Base-by-base conservation (phyloP, 768 basidiomycete genomes). In the Galerina sulciceps region DNA sequence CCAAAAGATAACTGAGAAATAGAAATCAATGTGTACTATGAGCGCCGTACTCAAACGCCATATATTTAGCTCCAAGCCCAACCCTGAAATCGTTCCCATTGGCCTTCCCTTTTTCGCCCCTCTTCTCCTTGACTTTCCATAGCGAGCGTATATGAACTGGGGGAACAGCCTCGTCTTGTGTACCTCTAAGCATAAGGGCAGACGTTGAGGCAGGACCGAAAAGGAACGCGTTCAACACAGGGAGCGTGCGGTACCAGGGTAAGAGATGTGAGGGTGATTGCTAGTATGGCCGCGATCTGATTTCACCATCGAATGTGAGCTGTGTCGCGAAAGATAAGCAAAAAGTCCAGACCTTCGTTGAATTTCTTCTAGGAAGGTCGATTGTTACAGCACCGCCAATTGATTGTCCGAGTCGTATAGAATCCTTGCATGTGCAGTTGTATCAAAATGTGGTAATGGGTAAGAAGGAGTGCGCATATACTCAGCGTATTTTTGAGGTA, bases 351-450 rank as follows among this genome's bases (percentile, higher is more conserved):
- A 89, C 92, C 66, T 88, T 84, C n/a, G 82, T 73, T 1, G 89
- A 83, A 69, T 95, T 96, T 26, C 82, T 80, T 60, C 88, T 88
- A 0, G 92, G 91, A 18, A 96, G 87, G 73, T 95, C 90, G 46
- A 98, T 90, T 11, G 91, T 83, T 4, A 98, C 95, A 0, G 95
- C 96, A 34, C 96, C 96, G 14, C 96, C 96, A 40, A 96, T 93
- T 10, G 87, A 91, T 69, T 93, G 90, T 1, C 93, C n/a, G n/a
- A n/a, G n/a, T n/a, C 91, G 63, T 91, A 94, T 0, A 94, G 70
- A 54, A 93, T 79, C 89, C 89, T 3, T 35, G 44, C 22, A 22
- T 47, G 37, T 4, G n/a, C n/a, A n/a, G n/a, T n/a, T 35, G 36
- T 50, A 31, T 35, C 17, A 44, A 20, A 51, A 37, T 31, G 51